Conservation (phyloP, 805 yeast genomes). For the Torulaspora indica region DNA sequence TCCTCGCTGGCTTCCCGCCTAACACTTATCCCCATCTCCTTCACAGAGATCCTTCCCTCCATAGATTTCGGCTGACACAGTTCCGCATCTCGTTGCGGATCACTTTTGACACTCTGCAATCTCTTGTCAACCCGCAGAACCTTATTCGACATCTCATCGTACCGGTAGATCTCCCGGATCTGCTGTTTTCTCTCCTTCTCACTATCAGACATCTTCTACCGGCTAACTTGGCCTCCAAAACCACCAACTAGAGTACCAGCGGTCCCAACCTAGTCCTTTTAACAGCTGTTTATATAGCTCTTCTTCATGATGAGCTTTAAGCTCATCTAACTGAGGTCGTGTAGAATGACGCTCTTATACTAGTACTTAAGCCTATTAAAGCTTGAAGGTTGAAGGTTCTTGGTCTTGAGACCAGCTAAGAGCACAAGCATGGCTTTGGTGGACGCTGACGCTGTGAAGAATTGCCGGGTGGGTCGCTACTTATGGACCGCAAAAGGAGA, state of each 20-base stretch:
- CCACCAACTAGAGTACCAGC: not conserved
- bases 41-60: constrained; percentile 58
- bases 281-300: not conserved
- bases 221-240: too few species aligned
- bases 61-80: constrained; percentile 66
- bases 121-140: constrained; percentile 59
- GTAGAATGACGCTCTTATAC: not conserved
- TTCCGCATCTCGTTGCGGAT: constrained; percentile 43
- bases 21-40: constrained; percentile 60
- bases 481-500: constrained; percentile 6
- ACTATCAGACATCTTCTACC: constrained; percentile 14
- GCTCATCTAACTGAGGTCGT: constrained; percentile 1
- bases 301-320: constrained; percentile 1
- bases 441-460: not conserved
- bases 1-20: constrained; percentile 18
- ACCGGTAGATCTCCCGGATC: constrained; percentile 43
- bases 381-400: not conserved
- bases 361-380: not conserved
- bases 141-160: constrained; percentile 73
- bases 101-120: constrained; percentile 41
- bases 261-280: too few species aligned
- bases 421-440: constrained; percentile 1
- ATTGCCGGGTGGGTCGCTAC: constrained; percentile 2
- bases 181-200: constrained; percentile 18
- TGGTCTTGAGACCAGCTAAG: not conserved